These are phyloP conservation scores for Fusarium udum DNA, from an alignment of 2,329 filamentous ascomycete species.

Conservation along the genomic window DNA sequence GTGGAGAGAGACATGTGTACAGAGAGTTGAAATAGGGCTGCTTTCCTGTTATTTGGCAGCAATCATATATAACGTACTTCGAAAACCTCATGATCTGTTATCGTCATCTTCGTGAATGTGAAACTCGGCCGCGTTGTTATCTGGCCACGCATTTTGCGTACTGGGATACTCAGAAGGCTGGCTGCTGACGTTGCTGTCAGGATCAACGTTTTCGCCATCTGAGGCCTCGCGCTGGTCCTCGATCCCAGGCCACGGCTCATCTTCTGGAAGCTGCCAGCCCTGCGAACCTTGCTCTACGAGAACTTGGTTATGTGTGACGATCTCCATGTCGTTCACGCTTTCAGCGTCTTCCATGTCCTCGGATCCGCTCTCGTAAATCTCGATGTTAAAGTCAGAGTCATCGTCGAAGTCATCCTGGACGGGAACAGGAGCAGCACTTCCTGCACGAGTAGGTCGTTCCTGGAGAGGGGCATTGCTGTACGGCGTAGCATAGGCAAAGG, in stretches of 20 bases:
- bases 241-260: slow-evolving; percentile 66
- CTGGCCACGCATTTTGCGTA: slow-evolving; percentile 56
- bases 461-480: slow-evolving; percentile 68
- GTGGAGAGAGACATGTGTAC: background rate
- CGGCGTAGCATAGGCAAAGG: slow-evolving; percentile 80
- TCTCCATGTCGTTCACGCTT: slow-evolving; percentile 40
- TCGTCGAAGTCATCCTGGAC: slow-evolving; percentile 48
- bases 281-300: slow-evolving; percentile 39
- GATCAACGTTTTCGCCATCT: slow-evolving; percentile 62
- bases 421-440: slow-evolving; percentile 43
- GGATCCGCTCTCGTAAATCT: slow-evolving; percentile 49
- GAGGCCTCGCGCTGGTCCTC: slow-evolving; percentile 59
- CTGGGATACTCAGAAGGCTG: slow-evolving; percentile 66
- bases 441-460: slow-evolving; percentile 49
- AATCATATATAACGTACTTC: slow-evolving; percentile 2
- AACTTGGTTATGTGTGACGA: slow-evolving; percentile 41
- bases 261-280: slow-evolving; percentile 56
- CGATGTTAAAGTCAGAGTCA: slow-evolving; percentile 51
- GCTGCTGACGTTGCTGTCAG: slow-evolving; percentile 56
- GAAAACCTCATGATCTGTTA: slow-evolving; percentile 24
- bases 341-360: slow-evolving; percentile 47
- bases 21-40: slow-evolving; percentile 3
- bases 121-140: slow-evolving; percentile 46
- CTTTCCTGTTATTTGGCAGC: slow-evolving; percentile 13
- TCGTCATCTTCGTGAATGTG: slow-evolving; percentile 54